Evolutionary conservation across 495 filamentous ascomycete genomes (phyloP).

Genomic region (Symbiotaphrina buchneri): DNA sequence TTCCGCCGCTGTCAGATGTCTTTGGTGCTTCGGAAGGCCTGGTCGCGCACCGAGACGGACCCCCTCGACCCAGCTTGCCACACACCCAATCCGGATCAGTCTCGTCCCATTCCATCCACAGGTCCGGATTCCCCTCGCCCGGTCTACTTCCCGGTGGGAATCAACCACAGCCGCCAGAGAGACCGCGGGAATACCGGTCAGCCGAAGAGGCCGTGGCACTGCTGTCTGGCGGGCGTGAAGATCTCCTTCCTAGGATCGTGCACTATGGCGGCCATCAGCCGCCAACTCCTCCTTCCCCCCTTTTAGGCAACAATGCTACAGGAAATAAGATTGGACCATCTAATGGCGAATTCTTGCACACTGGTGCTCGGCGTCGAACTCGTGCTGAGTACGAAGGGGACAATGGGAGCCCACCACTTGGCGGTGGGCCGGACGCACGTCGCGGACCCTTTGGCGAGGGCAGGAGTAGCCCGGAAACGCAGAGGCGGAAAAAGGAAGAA

Average conservation of each 20-base stretch:
- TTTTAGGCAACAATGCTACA: conserved; percentile 13
- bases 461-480: conserved; percentile 63
- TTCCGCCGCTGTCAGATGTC: conserved; percentile 87
- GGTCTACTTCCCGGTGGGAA: conserved; percentile 33
- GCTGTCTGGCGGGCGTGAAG: conserved; percentile 73
- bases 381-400: conserved; percentile 83
- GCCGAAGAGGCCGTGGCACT: conserved; percentile 88
- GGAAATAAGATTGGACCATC: conserved; percentile 16
- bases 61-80: no score
- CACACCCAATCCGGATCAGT: conserved; percentile 23
- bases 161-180: conserved; percentile 19
- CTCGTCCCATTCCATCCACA: conserved; percentile 47
- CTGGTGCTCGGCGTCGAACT: conserved; percentile 43
- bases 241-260: conserved; percentile 76
- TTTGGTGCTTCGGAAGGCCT: conserved; percentile 74
- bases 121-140: conserved; percentile 56
- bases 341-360: conserved; percentile 11
- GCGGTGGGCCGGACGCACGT: conserved; percentile 29
- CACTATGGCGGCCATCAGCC: conserved; percentile 85
- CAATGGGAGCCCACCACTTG: conserved; percentile 48
- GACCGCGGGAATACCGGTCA: conserved; percentile 76
- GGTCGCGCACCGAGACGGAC: conserved; percentile 24
- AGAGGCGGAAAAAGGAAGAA: conserved; percentile 79
- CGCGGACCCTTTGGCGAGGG: conserved; percentile 54
- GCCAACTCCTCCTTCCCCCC: conserved; percentile 80